phyloP scores from a whole-genome alignment of 192 early-diverging fungal genomes.

The Mortierella antarctica region DNA sequence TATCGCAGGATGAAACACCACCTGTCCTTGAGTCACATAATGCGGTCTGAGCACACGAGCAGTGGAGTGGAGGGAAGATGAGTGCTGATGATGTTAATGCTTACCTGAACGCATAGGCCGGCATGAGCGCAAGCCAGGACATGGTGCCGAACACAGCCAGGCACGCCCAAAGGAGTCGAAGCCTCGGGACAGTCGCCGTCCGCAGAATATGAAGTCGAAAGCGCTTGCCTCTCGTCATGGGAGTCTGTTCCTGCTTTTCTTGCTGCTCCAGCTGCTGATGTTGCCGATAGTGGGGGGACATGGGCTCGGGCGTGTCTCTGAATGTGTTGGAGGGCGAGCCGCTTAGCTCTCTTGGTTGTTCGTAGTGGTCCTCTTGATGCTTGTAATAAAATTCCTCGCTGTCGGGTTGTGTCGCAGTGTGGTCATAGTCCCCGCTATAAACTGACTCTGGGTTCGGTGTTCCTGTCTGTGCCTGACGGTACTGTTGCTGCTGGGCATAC shows the following conservation, averaged over 20 bases:
- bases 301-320: neutral
- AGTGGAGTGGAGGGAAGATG: neutral
- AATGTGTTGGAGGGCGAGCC: neutral
- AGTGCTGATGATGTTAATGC: neutral
- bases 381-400: no score
- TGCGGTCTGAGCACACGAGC: neutral
- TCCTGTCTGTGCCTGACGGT: no score
- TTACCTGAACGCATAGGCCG: slow-evolving; percentile 50
- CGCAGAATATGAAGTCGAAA: slow-evolving; percentile 23
- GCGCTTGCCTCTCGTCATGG: slow-evolving; percentile 3
- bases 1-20: slow-evolving; percentile 2
- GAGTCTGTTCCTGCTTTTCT: slow-evolving; percentile 1
- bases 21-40: no score
- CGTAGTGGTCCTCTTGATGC: no score
- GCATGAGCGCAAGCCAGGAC: slow-evolving; percentile 46
- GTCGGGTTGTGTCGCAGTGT: no score
- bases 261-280: slow-evolving; percentile 3
- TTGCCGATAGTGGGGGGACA: neutral
- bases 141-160: slow-evolving; percentile 26
- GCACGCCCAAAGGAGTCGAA: slow-evolving; percentile 26
- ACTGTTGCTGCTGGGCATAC: neutral
- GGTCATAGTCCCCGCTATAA: no score
- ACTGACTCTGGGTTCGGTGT: no score
- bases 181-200: slow-evolving; percentile 28
- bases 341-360: neutral